Evolutionary conservation across 768 basidiomycete species (phyloP), one percentile per base, ranked within the genome.

Genomic region (Pleurotus pulmonarius): DNA sequence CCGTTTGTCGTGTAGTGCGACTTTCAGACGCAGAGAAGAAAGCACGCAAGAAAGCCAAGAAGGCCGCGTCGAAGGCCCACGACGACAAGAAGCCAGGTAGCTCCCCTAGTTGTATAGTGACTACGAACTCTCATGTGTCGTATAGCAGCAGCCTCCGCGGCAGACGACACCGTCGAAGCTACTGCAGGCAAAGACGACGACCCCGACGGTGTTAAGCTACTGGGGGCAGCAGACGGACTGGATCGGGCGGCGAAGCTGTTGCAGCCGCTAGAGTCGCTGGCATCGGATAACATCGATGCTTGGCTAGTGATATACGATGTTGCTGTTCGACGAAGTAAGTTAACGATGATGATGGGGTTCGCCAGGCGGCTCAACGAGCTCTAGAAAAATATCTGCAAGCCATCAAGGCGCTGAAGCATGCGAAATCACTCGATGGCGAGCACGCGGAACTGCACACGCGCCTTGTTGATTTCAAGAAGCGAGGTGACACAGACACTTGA

Each of bases 11-110:
- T 34, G 15, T 61, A 83, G 79, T 63, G 16, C 69, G 70, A 29
- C 68, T 83, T 18, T 77, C 83, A 3, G 85, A 82, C 22, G 81
- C 81, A 4, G 87, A 86, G 70, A 91, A 90, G 69, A 91, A 92
- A 67, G 88, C 88, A 0, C 86, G 86, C 67, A 92, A 91, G 71
- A 93, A 90, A 69, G 90, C 90, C 11, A 93, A 92, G 72, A 93
- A 91, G 68, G 79, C 87, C 0, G 86, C 85, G 1, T 76, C 78
- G 59, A 89, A 85, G 63, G 75, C 75, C 0, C 76, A 82, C 59
- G 88, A 88, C 51, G 87, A 89, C 45, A 71, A 71, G 55, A 90
- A 90, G 71, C 92, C 92, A 75, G 76, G 90, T 90, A 61, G 52
- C 66, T 61, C 46, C 45, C 13, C 49, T 20, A 56, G 59, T 37